Evolutionary conservation across 1,284 basidiomycete species (phyloP).

Genomic region (Sporisorium iseilematis-ciliati): DNA sequence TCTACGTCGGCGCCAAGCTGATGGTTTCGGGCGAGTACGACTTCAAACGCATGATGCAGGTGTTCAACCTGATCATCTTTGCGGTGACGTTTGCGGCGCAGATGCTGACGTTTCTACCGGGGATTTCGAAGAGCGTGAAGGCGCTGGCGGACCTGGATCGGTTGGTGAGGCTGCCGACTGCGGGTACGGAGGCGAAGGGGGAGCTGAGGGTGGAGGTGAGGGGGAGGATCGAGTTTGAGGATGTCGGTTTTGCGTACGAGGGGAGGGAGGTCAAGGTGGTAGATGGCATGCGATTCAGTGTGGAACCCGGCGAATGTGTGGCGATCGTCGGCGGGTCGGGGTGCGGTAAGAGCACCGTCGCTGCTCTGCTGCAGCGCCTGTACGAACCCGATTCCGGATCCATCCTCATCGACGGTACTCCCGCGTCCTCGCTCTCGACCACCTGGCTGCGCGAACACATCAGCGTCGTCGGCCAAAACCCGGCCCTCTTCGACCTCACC

Average conservation of each 20-base stretch:
- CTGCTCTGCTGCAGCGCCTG: conserved; percentile 60
- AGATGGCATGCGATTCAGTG: conserved; percentile 29
- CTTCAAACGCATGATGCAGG: conserved; percentile 88
- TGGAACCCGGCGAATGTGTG: conserved; percentile 60
- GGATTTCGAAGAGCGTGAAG: conserved; percentile 54
- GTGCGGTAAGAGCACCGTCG: conserved; percentile 65
- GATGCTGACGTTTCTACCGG: conserved; percentile 79
- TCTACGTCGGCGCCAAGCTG: conserved; percentile 87
- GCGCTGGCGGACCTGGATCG: conserved; percentile 83
- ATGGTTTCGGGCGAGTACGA: conserved; percentile 84
- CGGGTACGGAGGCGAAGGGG: conserved; percentile 10
- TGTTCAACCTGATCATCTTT: conserved; percentile 91
- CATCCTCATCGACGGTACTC: conserved; percentile 49
- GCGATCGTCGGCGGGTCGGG: conserved; percentile 66
- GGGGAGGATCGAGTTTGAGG: conserved; percentile 49
- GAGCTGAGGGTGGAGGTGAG: conserved; percentile 14
- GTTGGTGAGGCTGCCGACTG: conserved; percentile 72
- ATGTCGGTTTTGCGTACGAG: conserved; percentile 61
- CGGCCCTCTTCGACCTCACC: conserved; percentile 58
- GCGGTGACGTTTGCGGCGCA: conserved; percentile 90
- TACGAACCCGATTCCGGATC: conserved; percentile 60
- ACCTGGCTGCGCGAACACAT: conserved; percentile 59
- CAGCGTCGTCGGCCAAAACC: conserved; percentile 58
- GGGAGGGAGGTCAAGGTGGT: conserved; percentile 40
- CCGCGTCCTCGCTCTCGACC: conserved; percentile 22